Evolutionary conservation across 2,329 filamentous ascomycete genomes (phyloP).

Genomic region (Sphaerulina vaccinii): DNA sequence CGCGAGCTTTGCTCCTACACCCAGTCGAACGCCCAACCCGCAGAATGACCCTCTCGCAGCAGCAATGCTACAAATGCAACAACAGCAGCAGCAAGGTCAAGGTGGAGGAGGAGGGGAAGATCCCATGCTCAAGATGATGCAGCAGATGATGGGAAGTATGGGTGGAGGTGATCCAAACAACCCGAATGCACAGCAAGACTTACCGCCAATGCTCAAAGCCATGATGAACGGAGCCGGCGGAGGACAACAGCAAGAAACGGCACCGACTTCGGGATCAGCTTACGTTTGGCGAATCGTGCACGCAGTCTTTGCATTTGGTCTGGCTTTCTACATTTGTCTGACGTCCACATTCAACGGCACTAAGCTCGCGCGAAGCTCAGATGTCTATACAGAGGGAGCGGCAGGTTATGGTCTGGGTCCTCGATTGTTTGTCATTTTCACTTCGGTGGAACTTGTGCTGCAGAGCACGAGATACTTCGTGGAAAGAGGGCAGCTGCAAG

Average conservation of each 20-base stretch:
- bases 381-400: conserved; percentile 40
- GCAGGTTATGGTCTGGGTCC: conserved; percentile 44
- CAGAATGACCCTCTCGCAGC: conserved; percentile 31
- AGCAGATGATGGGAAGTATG: conserved; percentile 52
- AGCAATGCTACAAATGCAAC: conserved; percentile 31
- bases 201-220: conserved; percentile 46
- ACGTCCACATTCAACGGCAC: conserved; percentile 68
- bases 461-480: conserved; percentile 70
- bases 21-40: conserved; percentile 15
- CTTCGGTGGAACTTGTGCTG: conserved; percentile 70
- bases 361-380: conserved; percentile 53
- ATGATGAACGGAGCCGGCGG: conserved; percentile 43
- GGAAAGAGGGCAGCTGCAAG: conserved; percentile 60
- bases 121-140: conserved; percentile 72
- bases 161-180: conserved; percentile 37
- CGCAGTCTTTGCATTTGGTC: conserved; percentile 65
- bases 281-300: conserved; percentile 72
- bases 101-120: conserved; percentile 50
- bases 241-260: conserved; percentile 32
- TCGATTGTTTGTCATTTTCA: conserved; percentile 76
- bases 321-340: conserved; percentile 69
- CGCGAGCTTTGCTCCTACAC: conserved; percentile 21
- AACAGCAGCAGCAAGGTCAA: conserved; percentile 23
- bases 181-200: conserved; percentile 42
- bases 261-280: conserved; percentile 43